Base-by-base conservation (phyloP, 306 rosid genomes). In the Sechiopsis laciniata region DNA sequence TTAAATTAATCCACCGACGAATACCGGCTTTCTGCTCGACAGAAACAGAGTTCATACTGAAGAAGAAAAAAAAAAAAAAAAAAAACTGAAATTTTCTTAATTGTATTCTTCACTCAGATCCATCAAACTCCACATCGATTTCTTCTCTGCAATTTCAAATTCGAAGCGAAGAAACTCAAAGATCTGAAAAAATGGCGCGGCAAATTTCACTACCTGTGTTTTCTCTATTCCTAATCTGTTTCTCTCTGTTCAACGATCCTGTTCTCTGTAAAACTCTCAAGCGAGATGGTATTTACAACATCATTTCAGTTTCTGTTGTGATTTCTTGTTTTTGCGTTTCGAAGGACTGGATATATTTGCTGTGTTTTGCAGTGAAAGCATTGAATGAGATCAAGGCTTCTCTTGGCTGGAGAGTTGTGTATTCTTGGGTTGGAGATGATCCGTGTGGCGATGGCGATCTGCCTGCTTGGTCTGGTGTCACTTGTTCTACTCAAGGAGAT, bases 361-460 rank as follows among this genome's bases (percentile, higher is more conserved):
- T 62, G 69, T 68, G 29, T 65, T 16, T 16, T 75, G 79, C 84
- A 95, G 99, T 95, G 77, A 95, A 95, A 83, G 99, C 99, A 22
- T 76, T 95, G 88, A 95, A 89, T 73, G 99, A 95, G 89, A 95
- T 95, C 79, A 91, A 95, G 86, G 99, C 99, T 4, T 95, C 99
- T 8, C 87, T 95, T 26, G 99, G 97, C 2, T 95, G 99, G 99
- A 89, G 99, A 77, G 99, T 95, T 74, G 99, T 91, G 72, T 95
- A 95, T 81, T 96, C 97, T 0, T 95, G 99, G 99, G 97, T 95
- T 69, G 99, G 97, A 15, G 99, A 95, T 76, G 99, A 95, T 60
- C 99, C 97, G 0, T 95, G 99, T 75, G 97, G 99, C 14, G 97
- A 95, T 76, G 99, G 96, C 13, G 99, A 88, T 85, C 87, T 91